Conservation (phyloP, 495 filamentous ascomycete genomes). For the Neurospora terricola region DNA sequence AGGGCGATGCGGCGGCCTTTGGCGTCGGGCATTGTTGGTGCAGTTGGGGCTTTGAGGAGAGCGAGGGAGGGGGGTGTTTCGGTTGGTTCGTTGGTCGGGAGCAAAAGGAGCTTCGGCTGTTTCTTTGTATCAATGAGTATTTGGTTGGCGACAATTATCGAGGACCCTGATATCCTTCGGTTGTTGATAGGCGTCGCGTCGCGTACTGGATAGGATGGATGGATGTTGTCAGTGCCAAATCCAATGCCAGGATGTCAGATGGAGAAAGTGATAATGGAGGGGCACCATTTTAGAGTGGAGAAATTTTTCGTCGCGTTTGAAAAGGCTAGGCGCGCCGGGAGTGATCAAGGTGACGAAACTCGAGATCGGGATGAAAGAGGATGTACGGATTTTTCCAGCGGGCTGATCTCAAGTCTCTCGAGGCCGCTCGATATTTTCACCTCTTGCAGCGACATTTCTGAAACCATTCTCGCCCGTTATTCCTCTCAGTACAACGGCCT, state of each 20-base stretch:
- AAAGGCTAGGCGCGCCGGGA: not conserved
- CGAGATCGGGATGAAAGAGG: not conserved
- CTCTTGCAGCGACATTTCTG: not conserved
- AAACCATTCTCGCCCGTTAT: not conserved
- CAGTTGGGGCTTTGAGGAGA: not conserved
- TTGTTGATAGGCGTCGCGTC: not conserved
- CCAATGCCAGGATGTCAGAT: not conserved
- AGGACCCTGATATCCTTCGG: not conserved
- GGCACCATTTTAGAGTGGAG: not conserved
- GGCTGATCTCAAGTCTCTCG: not conserved
- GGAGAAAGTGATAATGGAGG: constrained; percentile 1
- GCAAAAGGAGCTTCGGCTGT: not conserved
- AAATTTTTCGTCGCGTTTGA: not conserved
- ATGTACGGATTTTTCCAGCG: not conserved
- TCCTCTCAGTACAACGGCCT: not conserved
- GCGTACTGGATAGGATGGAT: not conserved
- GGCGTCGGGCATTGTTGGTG: constrained; percentile 3
- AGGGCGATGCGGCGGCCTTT: constrained; percentile 54
- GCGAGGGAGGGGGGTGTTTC: not conserved
- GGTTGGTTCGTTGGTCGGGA: not conserved
- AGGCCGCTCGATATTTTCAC: not conserved
- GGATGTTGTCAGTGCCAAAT: not conserved
- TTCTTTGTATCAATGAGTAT: not conserved
- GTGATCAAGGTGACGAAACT: not conserved
- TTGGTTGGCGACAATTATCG: not conserved